Evolutionary conservation across 371 early-diverging fungal genomes (phyloP), one percentile per base, ranked within the genome.

Genomic region (Entomophthora muscae): DNA sequence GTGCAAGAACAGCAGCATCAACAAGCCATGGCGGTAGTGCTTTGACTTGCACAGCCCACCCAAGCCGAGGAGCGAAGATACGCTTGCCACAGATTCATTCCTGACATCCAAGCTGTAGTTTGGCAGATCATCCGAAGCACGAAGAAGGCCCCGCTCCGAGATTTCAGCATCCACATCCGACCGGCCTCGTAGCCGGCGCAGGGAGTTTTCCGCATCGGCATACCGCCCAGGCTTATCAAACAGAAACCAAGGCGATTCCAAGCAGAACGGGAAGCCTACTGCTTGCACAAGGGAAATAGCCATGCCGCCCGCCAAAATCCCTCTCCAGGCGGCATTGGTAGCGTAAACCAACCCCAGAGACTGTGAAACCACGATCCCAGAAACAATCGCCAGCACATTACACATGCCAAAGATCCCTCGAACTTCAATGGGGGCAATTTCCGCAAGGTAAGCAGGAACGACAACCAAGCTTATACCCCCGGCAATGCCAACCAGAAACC

Each of bases 401-500:
- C 87, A 73, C 32, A 56, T 70, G 73, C 76, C 88, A 59, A 88
- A 79, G 24, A 81, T 74, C 1, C 96, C 98, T 3, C 93, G 78
- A 22, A 72, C 70, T 1, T 75, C 70, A 23, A 76, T 70, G 0
- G 95, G 88, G 13, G 91, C 83, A 56, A 96, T 80, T 67, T 93
- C 91, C 7, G 85, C 76, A 52, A 96, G 73, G 68, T 94, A 97
- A 53, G 84, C 73, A 7, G 97, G 94, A 0, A 90, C 86, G 27
- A 88, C 82, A 28, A 88, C 91, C 2, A 90, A 84, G 1, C 84
- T 82, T 2, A 82, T 74, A 1, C 96, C 98, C 33, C 81, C 78
- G 2, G 86, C 95, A 27, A 95, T 31, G 7, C 98, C 98, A 55
- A 81, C 76, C 21, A 95, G 28, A 66, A 93, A 80, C 27, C 98